Evolutionary conservation across 2,329 filamentous ascomycete genomes (phyloP), one percentile per base, ranked within the genome.

Genomic region (Acephala macrosclerotiorum): DNA sequence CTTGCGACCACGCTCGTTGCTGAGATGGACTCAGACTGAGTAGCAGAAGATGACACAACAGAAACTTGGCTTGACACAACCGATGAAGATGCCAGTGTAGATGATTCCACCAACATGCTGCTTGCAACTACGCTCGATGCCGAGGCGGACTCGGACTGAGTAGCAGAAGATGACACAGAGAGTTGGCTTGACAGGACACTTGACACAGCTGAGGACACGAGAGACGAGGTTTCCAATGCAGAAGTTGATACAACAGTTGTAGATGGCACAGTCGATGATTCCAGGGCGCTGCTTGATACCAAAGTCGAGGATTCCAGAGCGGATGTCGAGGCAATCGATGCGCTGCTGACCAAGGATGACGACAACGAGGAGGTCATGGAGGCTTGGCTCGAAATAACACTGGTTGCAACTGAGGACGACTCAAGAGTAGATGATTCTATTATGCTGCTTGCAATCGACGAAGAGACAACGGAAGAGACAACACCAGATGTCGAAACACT

Each of bases 11-110:
- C 42, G 42, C 42, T 47, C 42, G 42, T 20, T 47, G 42, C 42
- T 47, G 42, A 47, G 42, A 47, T 18, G 42, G n/a, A 47, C 42
- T 47, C 42, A 47, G 42, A 47, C 42, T 47, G 42, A 47, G 42
- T 47, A 47, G 42, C 42, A 18, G 42, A 47, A n/a, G 42, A 47
- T 47, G 42, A 47, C 12, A 22, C 42, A 47, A 47, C 42, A 47
- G 42, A 47, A 47, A 47, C 42, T 47, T 47, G 42, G 42, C 42
- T 47, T 47, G 42, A 47, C 40, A 33, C 4, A 9, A 33, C 29
- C 29, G 40, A 42, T 42, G 40, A 42, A 18, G 40, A 42, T 18
- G 40, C 40, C 40, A 42, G 40, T 16, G 40, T 42, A 16, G 40
- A 42, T 12, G 40, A 18, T 42, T 42, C 40, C 40, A 42, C 40